phyloP scores from a whole-genome alignment of 2,329 filamentous ascomycete species.

The Claviceps africana region DNA sequence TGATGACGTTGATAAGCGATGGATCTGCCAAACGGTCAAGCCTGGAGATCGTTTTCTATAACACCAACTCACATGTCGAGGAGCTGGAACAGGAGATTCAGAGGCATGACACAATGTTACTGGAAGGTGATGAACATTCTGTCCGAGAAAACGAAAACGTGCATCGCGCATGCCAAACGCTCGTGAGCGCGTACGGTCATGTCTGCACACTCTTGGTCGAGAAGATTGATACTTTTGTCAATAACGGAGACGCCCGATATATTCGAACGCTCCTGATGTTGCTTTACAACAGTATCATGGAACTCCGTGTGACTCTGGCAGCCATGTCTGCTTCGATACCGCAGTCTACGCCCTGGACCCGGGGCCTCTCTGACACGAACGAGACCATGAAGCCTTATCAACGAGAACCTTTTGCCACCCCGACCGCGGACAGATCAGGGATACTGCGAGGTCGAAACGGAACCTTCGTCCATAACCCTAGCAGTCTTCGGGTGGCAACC shows the following conservation, averaged over 20 bases:
- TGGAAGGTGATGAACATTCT: constrained; percentile 32
- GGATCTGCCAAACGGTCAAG: constrained; percentile 47
- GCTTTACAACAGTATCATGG: constrained; percentile 54
- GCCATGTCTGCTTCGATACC: constrained; percentile 16
- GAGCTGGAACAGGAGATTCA: constrained; percentile 52
- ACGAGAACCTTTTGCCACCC: constrained; percentile 38
- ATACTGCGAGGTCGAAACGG: constrained; percentile 20
- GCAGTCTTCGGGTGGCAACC: constrained; percentile 41
- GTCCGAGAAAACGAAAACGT: constrained; percentile 48
- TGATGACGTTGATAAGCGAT: constrained; percentile 48
- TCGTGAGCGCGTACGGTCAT: constrained; percentile 51
- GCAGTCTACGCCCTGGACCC: constrained; percentile 8
- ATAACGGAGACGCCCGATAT: constrained; percentile 52
- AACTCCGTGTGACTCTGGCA: constrained; percentile 42
- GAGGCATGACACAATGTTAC: constrained; percentile 37
- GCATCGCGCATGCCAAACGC: constrained; percentile 46
- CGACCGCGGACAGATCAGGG: constrained; percentile 34
- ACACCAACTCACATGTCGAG: constrained; percentile 52
- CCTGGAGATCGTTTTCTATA: constrained; percentile 53
- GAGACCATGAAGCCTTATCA: constrained; percentile 37
- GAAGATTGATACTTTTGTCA: constrained; percentile 50
- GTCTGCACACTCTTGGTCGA: constrained; percentile 46
- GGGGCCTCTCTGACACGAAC: constrained; percentile 15
- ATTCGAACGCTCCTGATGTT: constrained; percentile 50
- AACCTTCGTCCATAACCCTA: constrained; percentile 32